These are phyloP conservation scores for Emiliania huxleyi DNA, from an alignment of 78 protist genomes.

Conservation along the genomic window DNA sequence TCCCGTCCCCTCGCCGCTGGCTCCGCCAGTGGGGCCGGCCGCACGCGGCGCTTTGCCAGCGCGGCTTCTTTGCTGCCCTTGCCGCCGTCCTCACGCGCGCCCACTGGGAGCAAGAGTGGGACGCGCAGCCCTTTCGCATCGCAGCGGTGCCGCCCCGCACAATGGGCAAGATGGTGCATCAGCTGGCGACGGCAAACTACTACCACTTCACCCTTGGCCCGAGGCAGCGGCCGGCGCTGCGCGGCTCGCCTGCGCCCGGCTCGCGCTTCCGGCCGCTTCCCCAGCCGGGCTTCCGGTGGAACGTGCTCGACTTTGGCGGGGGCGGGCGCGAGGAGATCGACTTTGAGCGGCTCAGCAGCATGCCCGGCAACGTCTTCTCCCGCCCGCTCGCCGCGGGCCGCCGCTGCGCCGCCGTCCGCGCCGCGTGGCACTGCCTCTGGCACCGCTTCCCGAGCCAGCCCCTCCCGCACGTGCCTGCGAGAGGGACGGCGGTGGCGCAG, in stretches of 20 bases:
- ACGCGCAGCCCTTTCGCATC: background rate
- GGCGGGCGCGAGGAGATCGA: no score
- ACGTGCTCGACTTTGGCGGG: background rate
- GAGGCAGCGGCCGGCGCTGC: no score
- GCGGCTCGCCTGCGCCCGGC: background rate
- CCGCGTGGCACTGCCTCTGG: constrained; percentile 6
- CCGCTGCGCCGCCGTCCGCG: background rate
- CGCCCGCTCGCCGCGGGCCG: background rate
- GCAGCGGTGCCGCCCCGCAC: background rate
- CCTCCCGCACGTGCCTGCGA: background rate
- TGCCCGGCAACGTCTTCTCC: background rate
- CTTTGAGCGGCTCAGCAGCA: no score
- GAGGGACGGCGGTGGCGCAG: background rate
- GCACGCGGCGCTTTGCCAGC: background rate
- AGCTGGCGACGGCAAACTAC: background rate
- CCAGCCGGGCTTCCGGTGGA: background rate
- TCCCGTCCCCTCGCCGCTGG: background rate
- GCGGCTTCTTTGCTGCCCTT: background rate
- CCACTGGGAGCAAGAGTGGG: constrained; percentile 4
- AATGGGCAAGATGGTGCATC: background rate
- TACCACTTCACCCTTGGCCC: background rate
- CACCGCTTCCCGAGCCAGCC: background rate
- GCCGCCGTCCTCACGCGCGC: background rate
- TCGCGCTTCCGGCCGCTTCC: background rate
- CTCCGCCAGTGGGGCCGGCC: background rate